These are phyloP conservation scores for Wickerhamiella slavikovae DNA, from an alignment of 805 yeast genomes.

Conservation along the genomic window DNA sequence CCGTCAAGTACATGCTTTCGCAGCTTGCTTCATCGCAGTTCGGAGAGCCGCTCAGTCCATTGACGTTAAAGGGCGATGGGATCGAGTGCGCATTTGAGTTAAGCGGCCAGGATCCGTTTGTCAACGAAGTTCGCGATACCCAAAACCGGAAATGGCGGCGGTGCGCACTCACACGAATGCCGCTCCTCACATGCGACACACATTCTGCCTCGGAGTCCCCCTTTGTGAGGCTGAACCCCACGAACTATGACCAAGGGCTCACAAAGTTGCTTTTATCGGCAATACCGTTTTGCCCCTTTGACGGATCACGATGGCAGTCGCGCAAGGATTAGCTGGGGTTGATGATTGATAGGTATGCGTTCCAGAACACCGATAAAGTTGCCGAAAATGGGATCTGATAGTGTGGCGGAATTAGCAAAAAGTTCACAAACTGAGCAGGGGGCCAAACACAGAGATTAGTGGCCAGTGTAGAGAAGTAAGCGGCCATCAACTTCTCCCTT, in stretches of 20 bases:
- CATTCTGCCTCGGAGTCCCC: constrained; percentile 7
- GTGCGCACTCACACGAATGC: constrained; percentile 18
- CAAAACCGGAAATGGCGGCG: constrained; percentile 18
- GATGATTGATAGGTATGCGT: constrained; percentile 70
- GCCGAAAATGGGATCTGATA: constrained; percentile 87
- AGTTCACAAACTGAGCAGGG: constrained; percentile 56
- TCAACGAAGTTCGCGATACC: constrained; percentile 10
- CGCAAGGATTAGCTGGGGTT: constrained; percentile 33
- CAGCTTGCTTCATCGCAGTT: too few relatives aligned
- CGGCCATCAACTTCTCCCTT: constrained; percentile 36
- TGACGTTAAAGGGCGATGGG: constrained; percentile 7
- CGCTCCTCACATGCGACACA: constrained; percentile 15
- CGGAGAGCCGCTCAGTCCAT: too few relatives aligned
- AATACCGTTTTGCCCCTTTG: constrained; percentile 14
- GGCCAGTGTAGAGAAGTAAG: constrained; percentile 39
- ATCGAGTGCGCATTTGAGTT: constrained; percentile 11
- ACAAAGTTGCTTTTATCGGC: constrained; percentile 7
- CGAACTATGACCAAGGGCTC: too few relatives aligned
- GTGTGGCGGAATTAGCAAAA: constrained; percentile 52
- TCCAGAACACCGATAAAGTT: constrained; percentile 79
- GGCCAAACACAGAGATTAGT: constrained; percentile 90
- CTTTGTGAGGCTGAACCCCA: too few relatives aligned
- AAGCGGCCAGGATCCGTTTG: constrained; percentile 1
- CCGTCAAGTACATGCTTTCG: too few relatives aligned
- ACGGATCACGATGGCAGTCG: constrained; percentile 11